Base-by-base conservation (phyloP, 257 asterid genomes). In the Rhazya stricta region DNA sequence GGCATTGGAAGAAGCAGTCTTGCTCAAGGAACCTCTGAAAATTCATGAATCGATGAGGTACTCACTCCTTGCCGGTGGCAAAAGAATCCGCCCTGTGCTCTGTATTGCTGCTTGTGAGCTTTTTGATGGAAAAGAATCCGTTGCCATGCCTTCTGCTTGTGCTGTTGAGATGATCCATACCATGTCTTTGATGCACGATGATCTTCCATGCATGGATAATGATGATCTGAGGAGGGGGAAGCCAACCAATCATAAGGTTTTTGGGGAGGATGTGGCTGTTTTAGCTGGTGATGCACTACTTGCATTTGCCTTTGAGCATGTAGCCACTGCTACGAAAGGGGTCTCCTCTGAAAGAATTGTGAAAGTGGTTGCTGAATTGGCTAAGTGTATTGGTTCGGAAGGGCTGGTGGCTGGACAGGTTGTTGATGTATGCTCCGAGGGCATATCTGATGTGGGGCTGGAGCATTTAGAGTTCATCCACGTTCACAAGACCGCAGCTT, bases 121-220 rank as follows among this genome's bases (percentile, higher is more conserved):
- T 36, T 88, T 87, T 41, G 90, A 88, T 34, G 90, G 91, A 7
- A 43, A 75, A 3, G 91, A 80, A 58, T 74, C 83, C 21, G 65
- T 74, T 27, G 86, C 90, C 51, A 85, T 89, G 87, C 91, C 94
- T 27, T 76, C 88, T 23, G 94, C 94, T 36, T 87, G 92, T 71
- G 95, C 95, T 42, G 82, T 76, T 21, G 95, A 89, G 78, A 89
- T 89, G 92, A 83, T 87, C 12, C 95, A 89, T 32, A 87, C 94
- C 13, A 87, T 87, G 91, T 89, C 94, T 13, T 66, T 89, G 29
- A 87, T 89, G 60, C 95, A 89, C 72, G 95, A 89, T 73, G 95
- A 89, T 53, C 83, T 89, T 34, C 95, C 95, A 16, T 89, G 89
- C 73, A 89, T 89, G 91, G 95, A 89, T 62, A 84, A 89, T 77